Evolutionary conservation across 257 asterid genomes (phyloP), one percentile per base, ranked within the genome.

Genomic region (Scutellaria barbata): DNA sequence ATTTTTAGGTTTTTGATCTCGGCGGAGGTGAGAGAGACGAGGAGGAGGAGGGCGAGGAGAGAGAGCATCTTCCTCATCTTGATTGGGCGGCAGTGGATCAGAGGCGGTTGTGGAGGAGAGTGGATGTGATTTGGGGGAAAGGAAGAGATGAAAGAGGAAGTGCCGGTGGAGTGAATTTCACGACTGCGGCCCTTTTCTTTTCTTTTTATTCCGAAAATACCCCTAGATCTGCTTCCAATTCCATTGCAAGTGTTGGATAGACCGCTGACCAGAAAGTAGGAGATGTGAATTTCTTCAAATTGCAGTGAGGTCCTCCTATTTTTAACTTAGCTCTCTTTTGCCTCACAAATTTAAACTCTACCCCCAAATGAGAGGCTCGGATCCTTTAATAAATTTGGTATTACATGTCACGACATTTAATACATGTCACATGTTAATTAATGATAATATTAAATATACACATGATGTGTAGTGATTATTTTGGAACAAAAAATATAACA

Each of bases 1-100:
- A 95, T 88, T 73, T 85, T 84, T 4, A 87, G 82, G 77, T 82
- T 92, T 78, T 92, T 92, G 63, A 92, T 89, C 87, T 95, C 98
- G 66, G 87, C 97, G 68, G 82, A 60, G 76, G 85, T 17, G 78
- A 71, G 53, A 30, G 86, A 77, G 73, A 82, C 17, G 69, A 86
- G 50, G 63, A 72, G 69, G 83, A 87, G 76, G 80, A 75, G 66
- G 16, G 82, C 79, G 74, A 86, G 63, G 81, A 83, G 13, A 71
- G 76, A 33, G 71, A 75, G 84, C 55, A 76, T 61, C 76, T 85
- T 89, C 72, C 84, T 57, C 98, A 93, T 93, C 77, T 80, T 16
- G 66, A 68, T 4, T 2, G 3, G 80, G 81, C 65, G 80, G 82
- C 52, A 73, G 76, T 13, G 52, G 73, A 55, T 30, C 68, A 25